phyloP scores from a whole-genome alignment of 495 filamentous ascomycete species.

The Penicillium coprophilum region DNA sequence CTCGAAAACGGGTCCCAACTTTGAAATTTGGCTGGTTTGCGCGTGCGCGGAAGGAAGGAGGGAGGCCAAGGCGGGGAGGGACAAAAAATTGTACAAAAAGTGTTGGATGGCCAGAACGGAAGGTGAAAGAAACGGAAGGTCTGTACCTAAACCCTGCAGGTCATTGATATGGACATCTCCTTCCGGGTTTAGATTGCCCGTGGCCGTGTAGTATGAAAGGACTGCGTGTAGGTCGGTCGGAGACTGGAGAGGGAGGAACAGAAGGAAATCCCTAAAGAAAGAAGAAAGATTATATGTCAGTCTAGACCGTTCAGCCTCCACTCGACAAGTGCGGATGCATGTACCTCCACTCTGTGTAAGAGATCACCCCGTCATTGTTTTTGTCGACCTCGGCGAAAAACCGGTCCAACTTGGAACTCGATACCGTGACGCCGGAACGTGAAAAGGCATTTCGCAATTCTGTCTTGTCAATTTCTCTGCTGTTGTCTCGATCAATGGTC shows the following conservation, averaged over 20 bases:
- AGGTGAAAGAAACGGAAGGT: slow-evolving; percentile 65
- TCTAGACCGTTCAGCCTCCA: background rate
- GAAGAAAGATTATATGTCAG: slow-evolving; percentile 19
- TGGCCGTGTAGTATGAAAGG: slow-evolving; percentile 86
- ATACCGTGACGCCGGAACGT: slow-evolving; percentile 74
- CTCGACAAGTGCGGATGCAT: slow-evolving; percentile 23
- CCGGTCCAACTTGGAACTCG: slow-evolving; percentile 70
- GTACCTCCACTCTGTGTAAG: slow-evolving; percentile 96
- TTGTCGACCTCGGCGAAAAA: slow-evolving; percentile 90
- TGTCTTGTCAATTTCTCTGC: slow-evolving; percentile 83
- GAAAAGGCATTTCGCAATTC: slow-evolving; percentile 79
- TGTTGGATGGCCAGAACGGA: slow-evolving; percentile 38
- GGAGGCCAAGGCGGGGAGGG: slow-evolving; percentile 38
- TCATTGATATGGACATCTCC: slow-evolving; percentile 94
- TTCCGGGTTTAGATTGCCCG: slow-evolving; percentile 87
- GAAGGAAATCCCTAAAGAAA: slow-evolving; percentile 75
- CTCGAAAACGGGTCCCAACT: slow-evolving; percentile 28
- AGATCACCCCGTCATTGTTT: slow-evolving; percentile 85
- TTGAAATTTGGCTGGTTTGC: slow-evolving; percentile 29
- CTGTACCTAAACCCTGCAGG: slow-evolving; percentile 92
- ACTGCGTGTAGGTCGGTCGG: slow-evolving; percentile 74
- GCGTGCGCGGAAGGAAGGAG: slow-evolving; percentile 44
- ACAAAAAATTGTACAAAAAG: slow-evolving; percentile 45
- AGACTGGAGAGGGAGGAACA: slow-evolving; percentile 80
- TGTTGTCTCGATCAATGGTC: slow-evolving; percentile 80